A percentile compares a stretch with the other conserved stretches of the same genome.
phyloP scores from a whole-genome alignment of 768 basidiomycete genomes.

The Boletellus ananas region DNA sequence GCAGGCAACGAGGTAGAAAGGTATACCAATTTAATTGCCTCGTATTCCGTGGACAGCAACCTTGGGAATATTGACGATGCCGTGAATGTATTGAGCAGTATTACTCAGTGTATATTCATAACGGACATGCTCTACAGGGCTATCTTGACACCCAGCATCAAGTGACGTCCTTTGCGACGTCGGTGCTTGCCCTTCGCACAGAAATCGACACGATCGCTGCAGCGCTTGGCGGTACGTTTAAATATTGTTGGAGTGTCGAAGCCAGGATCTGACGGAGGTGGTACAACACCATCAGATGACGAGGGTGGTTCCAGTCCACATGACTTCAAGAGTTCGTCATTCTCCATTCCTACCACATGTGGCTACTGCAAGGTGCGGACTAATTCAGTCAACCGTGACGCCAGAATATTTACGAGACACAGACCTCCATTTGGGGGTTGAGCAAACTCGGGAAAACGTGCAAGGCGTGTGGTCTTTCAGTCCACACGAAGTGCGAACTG shows the following conservation, averaged over 20 bases:
- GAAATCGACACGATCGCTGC: constrained; percentile 59
- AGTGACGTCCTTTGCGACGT: constrained; percentile 48
- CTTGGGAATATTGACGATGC: constrained; percentile 50
- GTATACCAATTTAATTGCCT: constrained; percentile 41
- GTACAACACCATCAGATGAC: constrained; percentile 49
- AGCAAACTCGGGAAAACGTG: constrained; percentile 87
- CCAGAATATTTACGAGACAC: constrained; percentile 4
- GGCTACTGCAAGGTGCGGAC: constrained; percentile 70
- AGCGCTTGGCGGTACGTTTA: constrained; percentile 59
- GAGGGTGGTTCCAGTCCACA: constrained; percentile 69
- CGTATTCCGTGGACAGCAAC: constrained; percentile 44
- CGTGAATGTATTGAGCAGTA: constrained; percentile 16
- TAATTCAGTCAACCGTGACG: not conserved
- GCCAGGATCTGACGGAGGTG: constrained; percentile 6
- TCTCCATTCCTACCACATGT: constrained; percentile 81
- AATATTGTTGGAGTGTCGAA: not conserved
- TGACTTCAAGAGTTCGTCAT: constrained; percentile 79
- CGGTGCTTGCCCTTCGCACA: constrained; percentile 54
- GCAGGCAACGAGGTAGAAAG: constrained; percentile 56
- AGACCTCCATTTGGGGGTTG: constrained; percentile 86
- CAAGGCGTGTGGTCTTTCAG: constrained; percentile 69
- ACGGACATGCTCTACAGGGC: constrained; percentile 38
- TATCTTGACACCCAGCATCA: constrained; percentile 64
- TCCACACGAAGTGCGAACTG: constrained; percentile 82
- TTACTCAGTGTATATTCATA: not conserved